Evolutionary conservation across 352 stramenopile genomes (phyloP), one percentile per base, ranked within the genome.

Genomic region (Bremia lactucae): DNA sequence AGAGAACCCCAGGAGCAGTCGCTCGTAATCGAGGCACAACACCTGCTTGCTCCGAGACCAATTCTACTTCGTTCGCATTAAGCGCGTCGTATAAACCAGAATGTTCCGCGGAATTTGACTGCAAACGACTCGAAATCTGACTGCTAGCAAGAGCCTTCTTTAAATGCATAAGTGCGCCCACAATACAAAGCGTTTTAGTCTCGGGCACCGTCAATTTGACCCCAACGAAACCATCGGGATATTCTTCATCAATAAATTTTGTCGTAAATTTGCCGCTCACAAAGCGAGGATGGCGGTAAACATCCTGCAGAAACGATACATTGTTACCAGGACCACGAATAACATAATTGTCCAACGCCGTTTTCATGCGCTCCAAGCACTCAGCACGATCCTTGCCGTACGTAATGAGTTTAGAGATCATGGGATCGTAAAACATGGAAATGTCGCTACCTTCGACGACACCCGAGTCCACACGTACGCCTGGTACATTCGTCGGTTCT

Each of bases 351-450:
- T 98, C 84, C 7, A 98, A 60, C 18, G 94, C 95, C 4, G 62
- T 59, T 24, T 84, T 75, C 54, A 98, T 82, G 21, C 65, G 64
- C 4, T 80, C 65, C 28, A 98, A 72, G 7, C 87, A 86, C 47
- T 95, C 69, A 0, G 63, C 9, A 14, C 95, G 72, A 28, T 81
- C 68, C 24, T 85, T 63, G 40, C 77, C 82, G 57, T 87, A 68
- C 19, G 84, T 89, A 49, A 97, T 91, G 24, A 97, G 70, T 61
- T 98, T 98, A 22, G 78, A 96, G 52, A 98, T 95, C 79, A 98
- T 97, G 0, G 94, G 93, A 62, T 98, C 94, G 56, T 98, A 98
- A 47, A 94, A 94, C 55, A 97, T 96, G 18, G 72, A 89, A 37
- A 98, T 96, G 33, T 96, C 81, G 35, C 77, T 81, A 37, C 95